Evolutionary conservation across 1,284 basidiomycete species (phyloP).

Genomic region (Malassezia dermatis): DNA sequence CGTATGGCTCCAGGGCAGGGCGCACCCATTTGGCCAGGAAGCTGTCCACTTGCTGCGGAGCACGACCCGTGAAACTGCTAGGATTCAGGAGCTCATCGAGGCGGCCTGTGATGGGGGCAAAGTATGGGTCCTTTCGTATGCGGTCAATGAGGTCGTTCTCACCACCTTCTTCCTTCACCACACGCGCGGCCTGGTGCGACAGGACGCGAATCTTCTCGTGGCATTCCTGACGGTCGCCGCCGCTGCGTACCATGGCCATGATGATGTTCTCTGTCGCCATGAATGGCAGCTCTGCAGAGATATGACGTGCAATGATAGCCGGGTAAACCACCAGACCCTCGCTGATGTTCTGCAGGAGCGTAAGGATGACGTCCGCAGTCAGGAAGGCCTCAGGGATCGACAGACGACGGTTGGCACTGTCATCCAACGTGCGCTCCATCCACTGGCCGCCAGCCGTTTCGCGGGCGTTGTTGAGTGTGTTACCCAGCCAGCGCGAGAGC

Average conservation of each 20-base stretch:
- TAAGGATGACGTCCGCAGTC: conserved; percentile 89
- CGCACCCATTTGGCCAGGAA: conserved; percentile 80
- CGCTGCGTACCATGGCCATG: conserved; percentile 91
- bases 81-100: conserved; percentile 49
- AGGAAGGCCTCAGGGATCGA: conserved; percentile 94
- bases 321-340: conserved; percentile 98
- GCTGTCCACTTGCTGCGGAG: conserved; percentile 42
- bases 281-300: conserved; percentile 90
- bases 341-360: conserved; percentile 87
- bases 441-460: conserved; percentile 51
- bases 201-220: conserved; percentile 91
- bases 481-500: conserved; percentile 69
- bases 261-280: conserved; percentile 94
- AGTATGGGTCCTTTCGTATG: conserved; percentile 61
- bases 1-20: conserved; percentile 65
- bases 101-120: conserved; percentile 53
- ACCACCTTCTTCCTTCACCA: conserved; percentile 87
- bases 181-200: conserved; percentile 87
- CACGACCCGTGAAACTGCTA: conserved; percentile 30
- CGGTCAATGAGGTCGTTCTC: conserved; percentile 94
- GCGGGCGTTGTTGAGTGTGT: conserved; percentile 37
- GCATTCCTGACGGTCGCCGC: conserved; percentile 89
- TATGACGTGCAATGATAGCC: conserved; percentile 80
- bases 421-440: conserved; percentile 47
- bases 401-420: conserved; percentile 85